Evolutionary conservation across 2,329 filamentous ascomycete genomes (phyloP).

Genomic region (Aspergillus texensis): DNA sequence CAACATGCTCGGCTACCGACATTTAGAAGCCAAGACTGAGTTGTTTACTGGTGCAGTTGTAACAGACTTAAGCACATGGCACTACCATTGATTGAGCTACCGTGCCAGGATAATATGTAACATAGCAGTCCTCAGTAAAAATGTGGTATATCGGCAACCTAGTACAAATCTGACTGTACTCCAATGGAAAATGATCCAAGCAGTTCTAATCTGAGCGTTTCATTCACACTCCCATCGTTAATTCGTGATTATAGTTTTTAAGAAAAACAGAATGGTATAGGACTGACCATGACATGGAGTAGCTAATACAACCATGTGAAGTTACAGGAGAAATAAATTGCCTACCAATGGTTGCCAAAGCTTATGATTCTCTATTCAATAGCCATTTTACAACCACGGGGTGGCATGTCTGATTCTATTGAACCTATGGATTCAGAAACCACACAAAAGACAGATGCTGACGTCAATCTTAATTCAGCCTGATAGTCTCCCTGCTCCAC

Average conservation of each 20-base stretch:
- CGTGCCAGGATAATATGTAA: no score
- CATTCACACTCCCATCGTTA: no score
- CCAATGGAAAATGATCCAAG: no score
- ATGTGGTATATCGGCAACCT: no score
- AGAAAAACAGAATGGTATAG: background rate
- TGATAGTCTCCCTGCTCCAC: background rate
- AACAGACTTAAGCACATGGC: background rate
- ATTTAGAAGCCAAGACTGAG: background rate
- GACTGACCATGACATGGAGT: background rate
- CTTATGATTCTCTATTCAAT: background rate
- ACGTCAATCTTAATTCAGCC: background rate
- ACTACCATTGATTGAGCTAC: no score
- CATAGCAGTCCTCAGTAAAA: no score
- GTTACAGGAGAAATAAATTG: background rate
- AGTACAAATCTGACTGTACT: no score
- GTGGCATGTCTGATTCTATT: background rate
- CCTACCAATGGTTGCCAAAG: background rate
- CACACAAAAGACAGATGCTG: background rate
- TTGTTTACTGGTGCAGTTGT: background rate
- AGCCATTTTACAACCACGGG: background rate
- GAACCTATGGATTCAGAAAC: background rate
- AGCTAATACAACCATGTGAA: background rate
- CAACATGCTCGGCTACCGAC: background rate
- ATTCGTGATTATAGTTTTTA: background rate
- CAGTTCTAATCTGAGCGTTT: no score